Percentiles rank a stretch among this genome's conserved stretches.
Conservation (phyloP, 1,284 basidiomycete species). For the Leccinum fallax region DNA sequence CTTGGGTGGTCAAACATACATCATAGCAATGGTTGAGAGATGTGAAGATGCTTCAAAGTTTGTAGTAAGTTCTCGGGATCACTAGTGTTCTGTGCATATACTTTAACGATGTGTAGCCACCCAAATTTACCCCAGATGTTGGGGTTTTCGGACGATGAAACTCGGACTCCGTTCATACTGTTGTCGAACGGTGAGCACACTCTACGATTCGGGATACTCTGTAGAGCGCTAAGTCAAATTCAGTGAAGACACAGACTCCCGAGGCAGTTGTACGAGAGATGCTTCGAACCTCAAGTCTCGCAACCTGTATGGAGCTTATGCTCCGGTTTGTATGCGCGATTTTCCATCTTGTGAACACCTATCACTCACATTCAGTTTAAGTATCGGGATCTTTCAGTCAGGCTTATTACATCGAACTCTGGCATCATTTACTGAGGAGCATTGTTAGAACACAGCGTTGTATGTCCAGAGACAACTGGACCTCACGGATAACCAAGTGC, state of each 20-base stretch:
- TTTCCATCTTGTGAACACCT: not conserved
- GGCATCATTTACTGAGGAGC: not conserved
- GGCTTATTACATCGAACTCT: not conserved
- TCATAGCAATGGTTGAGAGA: conserved; percentile 51
- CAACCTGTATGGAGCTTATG: conserved; percentile 39
- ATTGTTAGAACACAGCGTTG: conserved; percentile 44
- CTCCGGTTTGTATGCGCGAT: conserved; percentile 38
- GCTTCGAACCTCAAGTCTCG: conserved; percentile 37
- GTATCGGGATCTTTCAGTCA: conserved; percentile 50
- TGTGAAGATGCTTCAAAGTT: conserved; percentile 50
- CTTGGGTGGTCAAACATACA: not conserved
- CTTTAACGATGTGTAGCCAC: conserved; percentile 39
- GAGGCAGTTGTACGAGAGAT: conserved; percentile 34
- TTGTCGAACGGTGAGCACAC: conserved; percentile 45
- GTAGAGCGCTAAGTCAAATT: conserved; percentile 5
- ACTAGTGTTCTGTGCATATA: not conserved
- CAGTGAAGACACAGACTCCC: conserved; percentile 45
- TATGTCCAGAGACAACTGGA: conserved; percentile 50
- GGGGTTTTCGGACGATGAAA: conserved; percentile 51
- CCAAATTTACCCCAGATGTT: conserved; percentile 56
- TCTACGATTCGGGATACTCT: not conserved
- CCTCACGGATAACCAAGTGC: conserved; percentile 45
- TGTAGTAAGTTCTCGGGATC: conserved; percentile 41
- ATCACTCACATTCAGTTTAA: conserved; percentile 21
- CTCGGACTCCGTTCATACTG: conserved; percentile 52